Evolutionary conservation across 2,329 filamentous ascomycete genomes (phyloP).

Genomic region (Neonectria coccinea): DNA sequence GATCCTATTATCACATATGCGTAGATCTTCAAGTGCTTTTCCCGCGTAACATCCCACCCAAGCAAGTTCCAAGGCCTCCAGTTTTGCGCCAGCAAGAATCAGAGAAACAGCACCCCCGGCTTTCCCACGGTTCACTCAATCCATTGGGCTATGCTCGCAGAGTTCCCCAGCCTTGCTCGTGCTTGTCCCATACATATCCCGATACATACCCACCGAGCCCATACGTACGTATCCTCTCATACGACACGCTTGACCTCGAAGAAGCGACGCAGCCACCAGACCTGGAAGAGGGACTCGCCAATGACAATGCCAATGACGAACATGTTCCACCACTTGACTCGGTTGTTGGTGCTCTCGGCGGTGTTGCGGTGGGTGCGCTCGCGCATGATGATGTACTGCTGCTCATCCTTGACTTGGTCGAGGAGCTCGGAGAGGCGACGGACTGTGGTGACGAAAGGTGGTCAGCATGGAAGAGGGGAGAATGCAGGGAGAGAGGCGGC

Average conservation of each 20-base stretch:
- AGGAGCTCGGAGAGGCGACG: conserved; percentile 86
- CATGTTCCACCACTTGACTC: conserved; percentile 99
- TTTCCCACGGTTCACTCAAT: conserved; percentile 21
- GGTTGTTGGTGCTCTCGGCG: conserved; percentile 95
- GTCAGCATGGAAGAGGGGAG: conserved; percentile 29
- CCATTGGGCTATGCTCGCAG: conserved; percentile 7
- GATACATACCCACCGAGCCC: neutral
- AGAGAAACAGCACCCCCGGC: conserved; percentile 33
- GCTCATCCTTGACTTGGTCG: conserved; percentile 95
- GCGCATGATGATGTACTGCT: conserved; percentile 94
- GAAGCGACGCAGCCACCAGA: conserved; percentile 99
- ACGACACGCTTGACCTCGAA: conserved; percentile 85
- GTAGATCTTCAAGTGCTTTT: conserved; percentile 31
- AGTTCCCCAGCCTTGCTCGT: conserved; percentile 4
- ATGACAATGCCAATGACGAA: conserved; percentile 92
- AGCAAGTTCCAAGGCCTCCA: conserved; percentile 30
- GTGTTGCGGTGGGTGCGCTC: conserved; percentile 98
- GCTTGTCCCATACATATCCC: conserved; percentile 8
- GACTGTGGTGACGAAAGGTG: conserved; percentile 63
- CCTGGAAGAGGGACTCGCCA: conserved; percentile 95
- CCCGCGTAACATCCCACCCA: conserved; percentile 34
- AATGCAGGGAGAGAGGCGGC: neutral
- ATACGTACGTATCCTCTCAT: conserved; percentile 49
- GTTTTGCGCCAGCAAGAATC: conserved; percentile 40
- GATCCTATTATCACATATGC: conserved; percentile 38